Evolutionary conservation across 129 eudicot species (phyloP).

Genomic region (Artemisia annua): DNA sequence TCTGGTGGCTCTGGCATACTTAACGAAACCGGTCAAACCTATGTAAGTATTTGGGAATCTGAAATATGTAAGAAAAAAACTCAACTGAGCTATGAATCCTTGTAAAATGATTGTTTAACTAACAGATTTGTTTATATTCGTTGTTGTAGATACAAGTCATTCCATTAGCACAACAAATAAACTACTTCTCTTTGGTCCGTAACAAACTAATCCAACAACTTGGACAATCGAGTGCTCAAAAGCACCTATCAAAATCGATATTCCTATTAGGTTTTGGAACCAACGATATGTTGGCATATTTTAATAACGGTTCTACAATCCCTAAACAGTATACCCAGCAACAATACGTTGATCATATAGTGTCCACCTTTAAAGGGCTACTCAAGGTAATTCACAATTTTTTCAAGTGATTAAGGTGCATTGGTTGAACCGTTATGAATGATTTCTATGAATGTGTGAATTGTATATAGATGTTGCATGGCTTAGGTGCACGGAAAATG

Average conservation of each 20-base stretch:
- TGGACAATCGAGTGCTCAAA: constrained; percentile 44
- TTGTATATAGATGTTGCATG: constrained; percentile 38
- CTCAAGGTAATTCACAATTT: constrained; percentile 51
- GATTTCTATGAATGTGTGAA: background rate
- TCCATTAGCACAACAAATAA: constrained; percentile 53
- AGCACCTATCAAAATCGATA: constrained; percentile 55
- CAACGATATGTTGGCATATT: constrained; percentile 64
- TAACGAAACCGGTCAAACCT: constrained; percentile 5
- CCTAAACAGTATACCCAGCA: constrained; percentile 39
- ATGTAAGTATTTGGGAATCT: background rate
- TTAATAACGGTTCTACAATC: constrained; percentile 27
- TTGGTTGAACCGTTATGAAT: background rate
- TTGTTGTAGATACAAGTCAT: constrained; percentile 40
- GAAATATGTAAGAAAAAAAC: constrained; percentile 3
- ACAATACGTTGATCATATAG: constrained; percentile 54
- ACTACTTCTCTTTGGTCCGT: constrained; percentile 42
- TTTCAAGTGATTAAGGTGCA: background rate
- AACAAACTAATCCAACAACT: constrained; percentile 34
- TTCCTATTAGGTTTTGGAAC: constrained; percentile 65
- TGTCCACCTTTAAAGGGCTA: constrained; percentile 38
- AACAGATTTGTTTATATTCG: background rate
- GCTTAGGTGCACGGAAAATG: constrained; percentile 64
- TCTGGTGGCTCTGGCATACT: constrained; percentile 13
- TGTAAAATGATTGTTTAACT: constrained; percentile 9
- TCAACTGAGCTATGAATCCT: constrained; percentile 89